A percentile compares a stretch with the other conserved stretches of the same genome.
Evolutionary conservation across 441 rosid species (phyloP).

Genomic region (Populus hybrid): DNA sequence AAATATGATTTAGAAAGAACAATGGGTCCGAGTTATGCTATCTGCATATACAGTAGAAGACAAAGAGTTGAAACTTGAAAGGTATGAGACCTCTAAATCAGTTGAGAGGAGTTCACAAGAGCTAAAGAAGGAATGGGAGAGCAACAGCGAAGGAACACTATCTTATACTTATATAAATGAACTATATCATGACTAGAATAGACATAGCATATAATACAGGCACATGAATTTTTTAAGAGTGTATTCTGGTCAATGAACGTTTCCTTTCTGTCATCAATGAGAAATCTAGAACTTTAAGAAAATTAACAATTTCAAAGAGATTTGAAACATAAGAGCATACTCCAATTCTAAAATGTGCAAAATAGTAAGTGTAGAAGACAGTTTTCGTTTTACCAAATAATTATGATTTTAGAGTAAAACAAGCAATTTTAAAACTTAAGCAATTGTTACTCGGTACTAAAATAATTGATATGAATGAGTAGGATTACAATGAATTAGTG

Average conservation of each 20-base stretch:
- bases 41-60: too few species aligned
- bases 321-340: not conserved
- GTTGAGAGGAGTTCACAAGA: too few species aligned
- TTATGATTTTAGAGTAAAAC: not conserved
- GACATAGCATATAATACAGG: not conserved
- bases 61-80: too few species aligned
- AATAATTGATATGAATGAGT: not conserved
- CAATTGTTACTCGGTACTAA: not conserved
- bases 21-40: too few species aligned
- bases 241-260: not conserved
- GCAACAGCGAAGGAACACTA: too few species aligned
- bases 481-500: not conserved
- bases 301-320: not conserved
- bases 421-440: not conserved
- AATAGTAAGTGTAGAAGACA: not conserved
- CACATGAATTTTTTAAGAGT: not conserved
- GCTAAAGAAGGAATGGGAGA: too few species aligned
- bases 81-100: too few species aligned
- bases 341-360: not conserved
- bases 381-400: not conserved
- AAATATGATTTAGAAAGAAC: too few species aligned
- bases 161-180: not conserved
- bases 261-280: slow-evolving; percentile 1
- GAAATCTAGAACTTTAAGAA: not conserved
- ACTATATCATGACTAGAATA: not conserved